Percentiles rank a stretch among this genome's conserved stretches.
phyloP scores from a whole-genome alignment of 2,329 filamentous ascomycete genomes.

The Stachybotrys echinatus region DNA sequence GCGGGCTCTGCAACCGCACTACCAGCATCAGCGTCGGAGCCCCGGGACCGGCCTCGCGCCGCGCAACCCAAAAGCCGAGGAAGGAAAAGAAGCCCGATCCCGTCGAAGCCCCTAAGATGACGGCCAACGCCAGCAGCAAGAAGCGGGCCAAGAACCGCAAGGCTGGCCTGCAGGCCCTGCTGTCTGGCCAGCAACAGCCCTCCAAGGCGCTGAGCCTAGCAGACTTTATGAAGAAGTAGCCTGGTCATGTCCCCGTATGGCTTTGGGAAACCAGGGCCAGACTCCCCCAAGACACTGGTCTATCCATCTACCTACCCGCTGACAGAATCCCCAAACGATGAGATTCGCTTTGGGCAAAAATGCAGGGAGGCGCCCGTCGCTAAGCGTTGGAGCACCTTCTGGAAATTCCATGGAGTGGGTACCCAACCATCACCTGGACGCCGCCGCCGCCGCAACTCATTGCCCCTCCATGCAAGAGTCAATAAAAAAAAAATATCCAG shows the following conservation, averaged over 20 bases:
- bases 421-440: background rate
- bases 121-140: slow-evolving; percentile 55
- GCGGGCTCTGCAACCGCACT: slow-evolving; percentile 37
- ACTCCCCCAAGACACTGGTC: no score
- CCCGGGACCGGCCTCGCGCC: slow-evolving; percentile 24
- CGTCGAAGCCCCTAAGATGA: slow-evolving; percentile 19
- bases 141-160: slow-evolving; percentile 62
- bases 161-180: slow-evolving; percentile 58
- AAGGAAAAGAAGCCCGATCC: slow-evolving; percentile 13
- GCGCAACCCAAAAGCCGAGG: slow-evolving; percentile 9
- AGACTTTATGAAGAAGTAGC: slow-evolving; percentile 47
- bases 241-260: no score
- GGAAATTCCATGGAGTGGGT: background rate
- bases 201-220: slow-evolving; percentile 44
- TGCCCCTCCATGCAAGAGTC: background rate
- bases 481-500: slow-evolving; percentile 24
- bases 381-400: background rate
- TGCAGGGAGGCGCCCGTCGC: no score
- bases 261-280: no score
- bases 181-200: slow-evolving; percentile 47
- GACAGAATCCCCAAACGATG: no score
- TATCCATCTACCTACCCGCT: no score
- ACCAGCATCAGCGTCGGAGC: slow-evolving; percentile 36
- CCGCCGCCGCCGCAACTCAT: no score
- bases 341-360: no score